Percentiles rank a stretch among this genome's conserved stretches.
phyloP scores from a whole-genome alignment of 2,329 filamentous ascomycete genomes.

The Cercospora berteroae region DNA sequence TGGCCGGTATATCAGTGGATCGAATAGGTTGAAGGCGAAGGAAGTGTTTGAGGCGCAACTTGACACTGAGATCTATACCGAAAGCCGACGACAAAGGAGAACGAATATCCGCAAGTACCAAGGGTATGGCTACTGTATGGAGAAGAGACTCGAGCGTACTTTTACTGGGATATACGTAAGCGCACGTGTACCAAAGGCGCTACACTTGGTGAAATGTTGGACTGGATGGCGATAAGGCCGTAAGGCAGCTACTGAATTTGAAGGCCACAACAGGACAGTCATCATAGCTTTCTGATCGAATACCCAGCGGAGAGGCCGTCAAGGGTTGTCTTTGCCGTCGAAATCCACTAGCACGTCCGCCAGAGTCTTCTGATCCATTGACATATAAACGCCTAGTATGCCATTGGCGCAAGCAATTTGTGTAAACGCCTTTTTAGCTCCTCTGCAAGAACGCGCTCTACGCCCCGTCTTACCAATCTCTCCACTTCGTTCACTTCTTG shows the following conservation, averaged over 20 bases:
- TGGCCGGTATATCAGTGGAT: background rate
- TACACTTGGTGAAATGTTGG: too few species aligned
- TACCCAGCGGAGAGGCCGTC: constrained; percentile 69
- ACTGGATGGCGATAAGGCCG: too few species aligned
- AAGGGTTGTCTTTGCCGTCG: constrained; percentile 68
- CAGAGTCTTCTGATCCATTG: constrained; percentile 31
- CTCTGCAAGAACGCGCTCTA: background rate
- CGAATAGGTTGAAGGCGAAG: background rate
- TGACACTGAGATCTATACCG: background rate
- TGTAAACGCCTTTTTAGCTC: background rate
- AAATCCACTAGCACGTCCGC: constrained; percentile 63
- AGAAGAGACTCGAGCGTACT: background rate
- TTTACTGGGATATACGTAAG: background rate
- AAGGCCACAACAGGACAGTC: constrained; percentile 53
- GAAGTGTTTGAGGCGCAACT: background rate
- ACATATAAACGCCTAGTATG: background rate
- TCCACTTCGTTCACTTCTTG: background rate
- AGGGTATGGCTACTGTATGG: background rate
- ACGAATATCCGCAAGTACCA: background rate
- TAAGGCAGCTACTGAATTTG: too few species aligned
- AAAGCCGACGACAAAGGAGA: background rate
- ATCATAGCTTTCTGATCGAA: constrained; percentile 66
- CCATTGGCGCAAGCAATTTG: background rate
- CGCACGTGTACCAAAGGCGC: background rate
- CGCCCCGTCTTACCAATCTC: background rate